phyloP scores from a whole-genome alignment of 139 green algal genomes.

The Limnomonas spitsbergensis region DNA sequence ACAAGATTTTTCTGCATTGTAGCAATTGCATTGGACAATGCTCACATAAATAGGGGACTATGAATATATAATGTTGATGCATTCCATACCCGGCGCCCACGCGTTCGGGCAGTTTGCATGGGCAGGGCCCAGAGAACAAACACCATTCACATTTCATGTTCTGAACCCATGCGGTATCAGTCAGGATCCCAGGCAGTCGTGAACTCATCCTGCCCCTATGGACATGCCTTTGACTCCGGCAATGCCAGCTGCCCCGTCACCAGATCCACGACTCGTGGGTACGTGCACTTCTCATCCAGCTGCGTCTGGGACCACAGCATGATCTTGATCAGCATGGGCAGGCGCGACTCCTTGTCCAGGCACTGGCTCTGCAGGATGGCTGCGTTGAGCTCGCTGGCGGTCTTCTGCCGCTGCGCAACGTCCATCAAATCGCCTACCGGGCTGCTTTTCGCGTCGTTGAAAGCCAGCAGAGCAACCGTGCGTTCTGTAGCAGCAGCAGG shows the following conservation, averaged over 20 bases:
- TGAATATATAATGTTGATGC: no score
- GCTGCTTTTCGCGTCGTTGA: slow-evolving; percentile 69
- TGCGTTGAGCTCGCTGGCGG: slow-evolving; percentile 89
- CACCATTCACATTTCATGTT: no score
- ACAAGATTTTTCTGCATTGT: no score
- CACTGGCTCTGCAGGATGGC: slow-evolving; percentile 78
- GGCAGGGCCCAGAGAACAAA: no score
- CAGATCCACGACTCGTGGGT: slow-evolving; percentile 74
- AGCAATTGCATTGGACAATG: no score
- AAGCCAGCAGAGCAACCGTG: slow-evolving; percentile 91
- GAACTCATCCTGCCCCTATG: not conserved
- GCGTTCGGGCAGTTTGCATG: no score
- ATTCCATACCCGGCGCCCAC: no score
- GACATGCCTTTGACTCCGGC: not conserved
- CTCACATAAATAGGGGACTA: no score
- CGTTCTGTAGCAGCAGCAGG: slow-evolving; percentile 58
- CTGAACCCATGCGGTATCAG: no score
- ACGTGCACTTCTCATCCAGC: slow-evolving; percentile 68
- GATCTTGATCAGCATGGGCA: slow-evolving; percentile 80
- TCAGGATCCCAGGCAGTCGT: no score
- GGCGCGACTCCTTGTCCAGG: slow-evolving; percentile 73
- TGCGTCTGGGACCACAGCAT: slow-evolving; percentile 64
- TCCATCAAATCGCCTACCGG: slow-evolving; percentile 88
- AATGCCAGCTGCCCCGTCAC: slow-evolving; percentile 39
- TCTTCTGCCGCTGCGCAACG: slow-evolving; percentile 83